Percentiles rank a stretch among this genome's conserved stretches.
Evolutionary conservation across 2,329 filamentous ascomycete species (phyloP).

Genomic region (Aspergillus persii): DNA sequence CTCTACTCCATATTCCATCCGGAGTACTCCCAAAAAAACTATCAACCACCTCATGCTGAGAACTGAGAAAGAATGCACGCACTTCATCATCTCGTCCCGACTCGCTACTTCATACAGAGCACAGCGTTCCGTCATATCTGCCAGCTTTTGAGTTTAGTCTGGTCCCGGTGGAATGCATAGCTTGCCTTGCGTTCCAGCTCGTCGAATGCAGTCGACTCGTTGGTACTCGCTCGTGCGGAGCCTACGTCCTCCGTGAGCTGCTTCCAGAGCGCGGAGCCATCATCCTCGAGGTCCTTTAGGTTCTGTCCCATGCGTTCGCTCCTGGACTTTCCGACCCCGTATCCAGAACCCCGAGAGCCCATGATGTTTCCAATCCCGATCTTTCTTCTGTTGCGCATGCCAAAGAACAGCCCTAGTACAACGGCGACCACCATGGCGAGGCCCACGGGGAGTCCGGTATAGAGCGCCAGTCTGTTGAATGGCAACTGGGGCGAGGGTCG

Average conservation of each 20-base stretch:
- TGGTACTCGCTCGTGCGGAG: constrained; percentile 15
- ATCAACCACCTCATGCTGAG: neutral
- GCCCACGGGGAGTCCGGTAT: constrained; percentile 42
- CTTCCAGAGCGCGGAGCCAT: constrained; percentile 27
- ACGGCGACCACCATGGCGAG: constrained; percentile 38
- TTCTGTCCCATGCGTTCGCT: constrained; percentile 33
- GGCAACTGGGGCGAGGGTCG: constrained; percentile 29
- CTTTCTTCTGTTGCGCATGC: constrained; percentile 41
- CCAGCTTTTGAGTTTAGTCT: constrained; percentile 39
- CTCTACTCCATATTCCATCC: neutral
- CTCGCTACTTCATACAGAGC: neutral
- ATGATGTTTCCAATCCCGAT: constrained; percentile 38
- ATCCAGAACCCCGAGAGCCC: constrained; percentile 35
- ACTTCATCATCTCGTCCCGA: neutral
- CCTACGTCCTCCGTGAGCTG: constrained; percentile 24
- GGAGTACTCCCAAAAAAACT: neutral
- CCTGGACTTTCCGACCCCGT: constrained; percentile 36
- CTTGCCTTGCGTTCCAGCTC: constrained; percentile 28
- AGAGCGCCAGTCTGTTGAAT: constrained; percentile 35
- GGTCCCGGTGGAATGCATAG: constrained; percentile 37
- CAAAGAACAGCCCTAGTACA: constrained; percentile 37
- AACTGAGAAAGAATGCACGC: neutral
- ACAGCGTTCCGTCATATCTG: constrained; percentile 11
- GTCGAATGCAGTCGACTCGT: constrained; percentile 28
- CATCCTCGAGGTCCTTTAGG: constrained; percentile 26